These are phyloP conservation scores for Perkinsus olseni DNA, from an alignment of 169 alveolate species.

Conservation along the genomic window DNA sequence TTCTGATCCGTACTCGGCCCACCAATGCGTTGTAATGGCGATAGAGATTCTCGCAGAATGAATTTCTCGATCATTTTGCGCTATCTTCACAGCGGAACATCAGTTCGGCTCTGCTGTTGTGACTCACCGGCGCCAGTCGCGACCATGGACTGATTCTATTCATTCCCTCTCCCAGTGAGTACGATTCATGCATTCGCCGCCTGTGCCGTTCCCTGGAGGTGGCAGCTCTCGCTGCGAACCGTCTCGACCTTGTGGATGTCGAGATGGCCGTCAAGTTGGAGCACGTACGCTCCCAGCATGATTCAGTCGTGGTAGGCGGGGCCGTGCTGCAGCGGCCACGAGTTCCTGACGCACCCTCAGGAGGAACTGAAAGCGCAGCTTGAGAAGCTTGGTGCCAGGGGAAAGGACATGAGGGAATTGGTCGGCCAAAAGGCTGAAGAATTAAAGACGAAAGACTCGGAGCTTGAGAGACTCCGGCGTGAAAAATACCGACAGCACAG, in stretches of 20 bases:
- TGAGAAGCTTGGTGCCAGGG: neutral
- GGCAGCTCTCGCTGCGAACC: neutral
- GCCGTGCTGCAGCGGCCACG: neutral
- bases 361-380: neutral
- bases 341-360: neutral
- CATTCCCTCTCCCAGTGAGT: too few relatives aligned
- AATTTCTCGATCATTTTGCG: too few relatives aligned
- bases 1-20: neutral
- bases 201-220: neutral
- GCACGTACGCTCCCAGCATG: neutral
- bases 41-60: too few relatives aligned
- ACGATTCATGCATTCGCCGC: neutral
- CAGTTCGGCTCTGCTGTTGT: too few relatives aligned
- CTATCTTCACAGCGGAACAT: too few relatives aligned
- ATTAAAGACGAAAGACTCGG: neutral
- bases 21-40: too few relatives aligned
- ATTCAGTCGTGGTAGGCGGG: neutral
- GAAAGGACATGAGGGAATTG: neutral
- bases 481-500: neutral
- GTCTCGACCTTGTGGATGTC: neutral
- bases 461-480: neutral
- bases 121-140: too few relatives aligned
- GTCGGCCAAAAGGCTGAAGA: neutral
- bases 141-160: too few relatives aligned
- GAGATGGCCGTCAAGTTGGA: neutral